phyloP scores from a whole-genome alignment of 2,329 filamentous ascomycete genomes.

The Helminthosporium solani region DNA sequence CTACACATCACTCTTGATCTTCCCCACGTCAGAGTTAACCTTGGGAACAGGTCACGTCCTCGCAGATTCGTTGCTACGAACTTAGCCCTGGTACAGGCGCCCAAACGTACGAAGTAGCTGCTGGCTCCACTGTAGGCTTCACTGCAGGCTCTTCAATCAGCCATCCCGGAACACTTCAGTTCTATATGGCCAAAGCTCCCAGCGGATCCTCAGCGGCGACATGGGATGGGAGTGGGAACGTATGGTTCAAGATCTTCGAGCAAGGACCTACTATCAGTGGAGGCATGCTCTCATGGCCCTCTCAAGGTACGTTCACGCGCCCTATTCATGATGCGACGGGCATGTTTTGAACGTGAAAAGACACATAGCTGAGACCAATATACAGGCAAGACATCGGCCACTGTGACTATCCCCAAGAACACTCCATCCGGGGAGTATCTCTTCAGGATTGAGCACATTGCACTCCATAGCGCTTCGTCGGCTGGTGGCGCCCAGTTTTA shows the following conservation, averaged over 20 bases:
- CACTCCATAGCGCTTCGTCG: conserved; percentile 37
- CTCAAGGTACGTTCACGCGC: conserved; percentile 1
- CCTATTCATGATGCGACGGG: background rate
- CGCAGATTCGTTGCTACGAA: conserved; percentile 26
- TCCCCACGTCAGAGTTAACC: too few relatives aligned
- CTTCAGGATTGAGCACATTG: conserved; percentile 49
- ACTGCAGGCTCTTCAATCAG: conserved; percentile 25
- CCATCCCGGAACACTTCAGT: conserved; percentile 40
- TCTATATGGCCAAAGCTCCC: conserved; percentile 43
- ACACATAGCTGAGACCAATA: background rate
- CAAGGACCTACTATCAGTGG: conserved; percentile 13
- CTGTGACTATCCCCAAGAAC: conserved; percentile 39
- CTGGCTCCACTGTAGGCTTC: conserved; percentile 36
- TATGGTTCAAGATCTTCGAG: conserved; percentile 40
- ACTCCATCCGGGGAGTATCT: conserved; percentile 46
- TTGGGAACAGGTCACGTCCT: conserved; percentile 13
- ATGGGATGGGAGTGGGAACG: conserved; percentile 36
- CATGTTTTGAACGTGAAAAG: background rate
- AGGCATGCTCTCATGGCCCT: conserved; percentile 9
- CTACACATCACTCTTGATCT: too few relatives aligned
- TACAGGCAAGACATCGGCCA: conserved; percentile 9
- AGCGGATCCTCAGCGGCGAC: conserved; percentile 29
- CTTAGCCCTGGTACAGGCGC: conserved; percentile 13
- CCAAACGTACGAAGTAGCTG: conserved; percentile 12
- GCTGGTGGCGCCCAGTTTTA: conserved; percentile 44